These are phyloP conservation scores for Priceomyces medius DNA, from an alignment of 805 yeast genomes.

Conservation along the genomic window DNA sequence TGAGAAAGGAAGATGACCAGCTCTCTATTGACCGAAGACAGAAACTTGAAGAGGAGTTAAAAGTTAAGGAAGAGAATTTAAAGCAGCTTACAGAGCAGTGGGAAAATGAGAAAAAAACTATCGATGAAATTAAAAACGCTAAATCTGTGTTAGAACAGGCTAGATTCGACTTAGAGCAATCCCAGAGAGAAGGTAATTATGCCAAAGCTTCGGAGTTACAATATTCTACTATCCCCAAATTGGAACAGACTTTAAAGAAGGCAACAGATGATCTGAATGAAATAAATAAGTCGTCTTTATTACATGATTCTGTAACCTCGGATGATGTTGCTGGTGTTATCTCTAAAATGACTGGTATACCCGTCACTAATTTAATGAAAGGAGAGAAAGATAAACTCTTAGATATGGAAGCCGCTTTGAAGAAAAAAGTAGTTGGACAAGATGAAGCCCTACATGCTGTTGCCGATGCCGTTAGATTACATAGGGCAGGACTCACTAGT, in stretches of 20 bases:
- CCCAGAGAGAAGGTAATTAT: conserved; percentile 82
- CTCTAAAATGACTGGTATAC: conserved; percentile 94
- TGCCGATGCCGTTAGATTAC: conserved; percentile 91
- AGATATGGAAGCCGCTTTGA: conserved; percentile 80
- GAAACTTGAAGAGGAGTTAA: conserved; percentile 69
- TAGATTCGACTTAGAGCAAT: conserved; percentile 74
- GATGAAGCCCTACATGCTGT: conserved; percentile 90
- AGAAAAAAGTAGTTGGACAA: conserved; percentile 86
- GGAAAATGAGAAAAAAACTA: conserved; percentile 77
- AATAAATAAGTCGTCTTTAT: conserved; percentile 33
- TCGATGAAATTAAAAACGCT: conserved; percentile 75
- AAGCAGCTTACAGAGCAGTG: conserved; percentile 74
- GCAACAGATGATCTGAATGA: conserved; percentile 35
- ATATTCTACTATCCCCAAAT: conserved; percentile 79
- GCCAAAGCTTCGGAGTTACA: conserved; percentile 87
- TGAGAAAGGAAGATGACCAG: conserved; percentile 88
- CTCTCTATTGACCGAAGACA: conserved; percentile 74
- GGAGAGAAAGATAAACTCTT: conserved; percentile 91
- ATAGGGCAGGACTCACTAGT: conserved; percentile 93
- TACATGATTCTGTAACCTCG: conserved; percentile 90
- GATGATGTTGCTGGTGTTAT: conserved; percentile 93
- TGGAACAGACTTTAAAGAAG: conserved; percentile 61
- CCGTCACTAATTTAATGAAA: conserved; percentile 83
- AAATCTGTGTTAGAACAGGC: conserved; percentile 85
- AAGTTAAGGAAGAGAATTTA: conserved; percentile 61